A percentile compares a stretch with the other conserved stretches of the same genome.
These are phyloP conservation scores for Asterophora lycoperdoides DNA, from an alignment of 768 basidiomycete species.

Conservation along the genomic window DNA sequence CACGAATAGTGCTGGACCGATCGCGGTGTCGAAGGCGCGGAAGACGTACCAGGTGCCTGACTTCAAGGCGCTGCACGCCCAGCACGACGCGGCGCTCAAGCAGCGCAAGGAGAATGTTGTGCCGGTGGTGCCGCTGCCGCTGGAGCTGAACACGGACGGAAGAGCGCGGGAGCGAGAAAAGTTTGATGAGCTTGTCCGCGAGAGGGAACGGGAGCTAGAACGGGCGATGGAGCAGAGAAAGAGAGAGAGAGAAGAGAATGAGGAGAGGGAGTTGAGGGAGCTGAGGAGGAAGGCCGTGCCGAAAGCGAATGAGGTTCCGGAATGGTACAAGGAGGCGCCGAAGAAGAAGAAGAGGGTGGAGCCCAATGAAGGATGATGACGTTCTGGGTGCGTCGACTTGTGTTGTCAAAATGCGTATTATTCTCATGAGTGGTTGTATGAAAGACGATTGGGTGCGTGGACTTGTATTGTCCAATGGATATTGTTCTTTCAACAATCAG, in stretches of 20 bases:
- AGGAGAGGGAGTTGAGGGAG: conserved; percentile 59
- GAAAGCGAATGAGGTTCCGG: conserved; percentile 67
- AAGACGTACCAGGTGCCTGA: conserved; percentile 35
- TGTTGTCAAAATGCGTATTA: not conserved
- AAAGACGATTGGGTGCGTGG: too few species aligned
- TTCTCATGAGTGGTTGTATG: too few species aligned
- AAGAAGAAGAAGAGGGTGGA: conserved; percentile 38
- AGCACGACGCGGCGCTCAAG: conserved; percentile 38
- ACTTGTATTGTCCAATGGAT: too few species aligned
- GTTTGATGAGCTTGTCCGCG: conserved; percentile 56
- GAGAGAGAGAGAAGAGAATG: conserved; percentile 45
- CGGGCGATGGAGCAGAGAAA: conserved; percentile 42
- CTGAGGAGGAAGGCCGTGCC: conserved; percentile 60
- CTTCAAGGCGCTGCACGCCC: conserved; percentile 51
- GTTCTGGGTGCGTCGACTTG: conserved; percentile 1
- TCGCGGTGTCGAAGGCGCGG: conserved; percentile 15
- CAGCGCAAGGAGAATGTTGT: conserved; percentile 44
- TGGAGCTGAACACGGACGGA: conserved; percentile 48
- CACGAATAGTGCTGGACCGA: conserved; percentile 9
- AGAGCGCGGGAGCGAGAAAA: conserved; percentile 58
- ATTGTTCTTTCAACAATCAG: too few species aligned
- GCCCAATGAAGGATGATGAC: conserved; percentile 6
- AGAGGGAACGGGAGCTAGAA: conserved; percentile 52
- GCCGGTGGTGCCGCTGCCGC: conserved; percentile 44
- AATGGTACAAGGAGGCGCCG: conserved; percentile 72